A percentile compares a stretch with the other conserved stretches of the same genome.
These are phyloP conservation scores for Spinacia oleracea DNA, from an alignment of 179 eudicot species.

Conservation along the genomic window DNA sequence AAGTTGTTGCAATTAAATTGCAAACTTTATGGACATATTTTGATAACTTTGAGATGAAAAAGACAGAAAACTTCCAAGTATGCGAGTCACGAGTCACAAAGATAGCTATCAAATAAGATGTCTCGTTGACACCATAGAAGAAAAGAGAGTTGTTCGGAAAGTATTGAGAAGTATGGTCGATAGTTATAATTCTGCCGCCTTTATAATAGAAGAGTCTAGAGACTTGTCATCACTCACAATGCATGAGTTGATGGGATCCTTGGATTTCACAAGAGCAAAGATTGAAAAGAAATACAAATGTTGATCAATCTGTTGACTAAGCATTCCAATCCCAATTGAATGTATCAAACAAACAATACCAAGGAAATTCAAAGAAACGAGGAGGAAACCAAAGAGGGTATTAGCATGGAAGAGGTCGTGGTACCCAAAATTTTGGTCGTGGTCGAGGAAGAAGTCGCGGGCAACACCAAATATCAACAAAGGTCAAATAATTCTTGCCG, in stretches of 20 bases:
- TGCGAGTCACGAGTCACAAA: not conserved
- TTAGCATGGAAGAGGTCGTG: not conserved
- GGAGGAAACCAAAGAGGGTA: not conserved
- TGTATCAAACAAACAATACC: not conserved
- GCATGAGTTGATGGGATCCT: slow-evolving; percentile 10
- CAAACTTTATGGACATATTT: not conserved
- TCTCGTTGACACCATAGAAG: not conserved
- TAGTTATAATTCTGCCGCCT: not conserved
- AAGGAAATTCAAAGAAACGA: not conserved
- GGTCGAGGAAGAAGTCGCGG: slow-evolving; percentile 3
- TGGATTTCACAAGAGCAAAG: slow-evolving; percentile 13
- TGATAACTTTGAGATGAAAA: not conserved
- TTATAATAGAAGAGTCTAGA: not conserved
- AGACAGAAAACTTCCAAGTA: not conserved
- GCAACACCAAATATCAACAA: slow-evolving; percentile 14
- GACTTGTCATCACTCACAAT: not conserved
- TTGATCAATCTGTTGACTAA: too few relatives aligned
- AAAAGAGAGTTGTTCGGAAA: not conserved
- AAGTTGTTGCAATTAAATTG: not conserved
- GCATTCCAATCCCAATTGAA: not conserved
- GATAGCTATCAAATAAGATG: slow-evolving; percentile 10
- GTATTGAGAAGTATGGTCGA: not conserved
- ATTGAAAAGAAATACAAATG: slow-evolving; percentile 10
- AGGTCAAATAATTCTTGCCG: not conserved
- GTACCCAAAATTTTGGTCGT: slow-evolving; percentile 5